These are phyloP conservation scores for Periconia sp. DNA, from an alignment of 2,329 filamentous ascomycete species.

Conservation along the genomic window DNA sequence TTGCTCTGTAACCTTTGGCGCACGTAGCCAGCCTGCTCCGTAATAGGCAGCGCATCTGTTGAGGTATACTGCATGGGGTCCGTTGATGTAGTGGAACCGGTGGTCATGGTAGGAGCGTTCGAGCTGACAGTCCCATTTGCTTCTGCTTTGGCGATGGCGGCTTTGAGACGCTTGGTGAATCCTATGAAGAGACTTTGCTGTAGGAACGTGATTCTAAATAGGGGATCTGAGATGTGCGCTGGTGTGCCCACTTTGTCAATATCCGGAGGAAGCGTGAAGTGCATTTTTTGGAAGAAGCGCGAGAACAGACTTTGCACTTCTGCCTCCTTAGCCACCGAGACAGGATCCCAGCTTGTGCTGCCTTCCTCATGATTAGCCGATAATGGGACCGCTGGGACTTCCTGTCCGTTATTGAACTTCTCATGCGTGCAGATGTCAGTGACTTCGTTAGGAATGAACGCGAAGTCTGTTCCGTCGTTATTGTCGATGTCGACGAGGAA, in stretches of 20 bases:
- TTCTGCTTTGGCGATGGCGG: constrained; percentile 3
- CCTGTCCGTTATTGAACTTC: too few relatives aligned
- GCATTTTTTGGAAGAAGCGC: constrained; percentile 21
- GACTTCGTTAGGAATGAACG: constrained; percentile 17
- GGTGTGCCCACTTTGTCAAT: constrained; percentile 3
- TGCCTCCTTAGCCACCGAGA: constrained; percentile 20
- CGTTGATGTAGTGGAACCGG: not conserved
- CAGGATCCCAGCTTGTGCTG: constrained; percentile 19
- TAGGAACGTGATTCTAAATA: constrained; percentile 22
- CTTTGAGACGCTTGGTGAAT: constrained; percentile 23
- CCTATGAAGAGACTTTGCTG: constrained; percentile 20
- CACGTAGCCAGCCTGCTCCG: constrained; percentile 2
- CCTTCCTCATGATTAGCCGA: too few relatives aligned
- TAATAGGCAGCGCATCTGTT: too few relatives aligned
- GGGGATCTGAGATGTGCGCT: constrained; percentile 8
- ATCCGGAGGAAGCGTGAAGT: constrained; percentile 17
- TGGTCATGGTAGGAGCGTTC: not conserved
- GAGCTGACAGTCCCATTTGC: not conserved
- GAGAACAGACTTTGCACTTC: constrained; percentile 20
- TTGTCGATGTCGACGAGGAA: constrained; percentile 29
- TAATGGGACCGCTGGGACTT: too few relatives aligned
- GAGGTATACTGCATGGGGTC: not conserved
- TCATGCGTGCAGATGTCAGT: too few relatives aligned
- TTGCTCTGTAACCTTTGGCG: constrained; percentile 1
- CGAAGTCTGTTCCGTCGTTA: constrained; percentile 14